phyloP scores from a whole-genome alignment of 352 stramenopile genomes.

The Pythium phragmitis region DNA sequence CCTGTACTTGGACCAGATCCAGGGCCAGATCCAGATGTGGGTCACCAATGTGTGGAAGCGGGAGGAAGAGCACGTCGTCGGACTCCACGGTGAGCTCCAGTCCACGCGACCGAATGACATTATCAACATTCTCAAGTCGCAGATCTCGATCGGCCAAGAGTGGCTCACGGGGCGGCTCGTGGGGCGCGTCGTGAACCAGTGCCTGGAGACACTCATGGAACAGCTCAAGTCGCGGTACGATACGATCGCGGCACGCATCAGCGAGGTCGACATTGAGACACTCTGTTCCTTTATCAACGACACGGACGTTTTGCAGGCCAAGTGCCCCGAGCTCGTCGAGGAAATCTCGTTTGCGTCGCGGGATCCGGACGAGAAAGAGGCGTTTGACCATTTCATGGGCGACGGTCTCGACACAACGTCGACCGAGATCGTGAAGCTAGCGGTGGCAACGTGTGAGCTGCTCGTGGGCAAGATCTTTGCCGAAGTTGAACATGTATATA shows the following conservation, averaged over 20 bases:
- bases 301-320: conserved; percentile 77
- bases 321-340: conserved; percentile 80
- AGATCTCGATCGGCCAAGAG: conserved; percentile 84
- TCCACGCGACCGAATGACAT: conserved; percentile 85
- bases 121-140: conserved; percentile 84
- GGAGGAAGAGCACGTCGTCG: conserved; percentile 66
- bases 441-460: conserved; percentile 58
- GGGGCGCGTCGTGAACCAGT: conserved; percentile 66
- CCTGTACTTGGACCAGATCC: conserved; percentile 73
- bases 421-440: conserved; percentile 79
- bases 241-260: conserved; percentile 41
- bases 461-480: conserved; percentile 78
- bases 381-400: conserved; percentile 74
- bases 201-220: conserved; percentile 68
- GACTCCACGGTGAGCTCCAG: conserved; percentile 59
- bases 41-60: conserved; percentile 85
- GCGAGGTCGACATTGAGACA: conserved; percentile 59
- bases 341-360: conserved; percentile 81
- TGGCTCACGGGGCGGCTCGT: conserved; percentile 71
- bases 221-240: conserved; percentile 76
- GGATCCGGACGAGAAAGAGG: conserved; percentile 70
- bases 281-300: conserved; percentile 89
- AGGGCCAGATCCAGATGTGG: conserved; percentile 79
- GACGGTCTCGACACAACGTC: conserved; percentile 74
- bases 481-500: conserved; percentile 75